Conservation (phyloP, 352 stramenopile genomes). For the Phytophthora ramorum region DNA sequence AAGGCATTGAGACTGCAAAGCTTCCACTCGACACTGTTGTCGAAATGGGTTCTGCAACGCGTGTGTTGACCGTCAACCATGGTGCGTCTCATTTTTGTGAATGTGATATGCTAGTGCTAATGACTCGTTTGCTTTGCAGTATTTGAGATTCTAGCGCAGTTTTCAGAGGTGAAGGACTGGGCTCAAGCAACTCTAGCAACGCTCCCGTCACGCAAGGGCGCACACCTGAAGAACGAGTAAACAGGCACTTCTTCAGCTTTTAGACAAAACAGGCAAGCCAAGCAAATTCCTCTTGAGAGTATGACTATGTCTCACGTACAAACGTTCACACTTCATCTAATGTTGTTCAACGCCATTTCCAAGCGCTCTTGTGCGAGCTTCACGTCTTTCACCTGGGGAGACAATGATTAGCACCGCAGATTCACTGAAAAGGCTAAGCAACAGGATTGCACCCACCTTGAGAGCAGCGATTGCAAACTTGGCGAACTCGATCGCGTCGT, state of each 20-base stretch:
- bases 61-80: constrained; percentile 91
- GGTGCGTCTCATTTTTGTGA: constrained; percentile 43
- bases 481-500: constrained; percentile 83
- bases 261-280: constrained; percentile 11
- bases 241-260: constrained; percentile 9
- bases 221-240: constrained; percentile 58
- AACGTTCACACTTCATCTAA: constrained; percentile 52
- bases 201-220: constrained; percentile 74
- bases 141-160: constrained; percentile 83
- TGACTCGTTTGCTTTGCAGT: constrained; percentile 41
- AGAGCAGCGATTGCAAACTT: constrained; percentile 86
- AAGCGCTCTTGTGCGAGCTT: constrained; percentile 81
- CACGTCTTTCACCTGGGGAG: constrained; percentile 74
- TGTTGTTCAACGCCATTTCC: constrained; percentile 74
- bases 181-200: constrained; percentile 71
- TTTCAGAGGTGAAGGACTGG: constrained; percentile 76
- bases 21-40: constrained; percentile 91
- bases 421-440: background rate
- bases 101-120: constrained; percentile 1
- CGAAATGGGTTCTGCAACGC: constrained; percentile 74
- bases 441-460: constrained; percentile 50
- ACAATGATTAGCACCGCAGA: background rate
- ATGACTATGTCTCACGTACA: background rate
- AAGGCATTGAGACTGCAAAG: constrained; percentile 93
- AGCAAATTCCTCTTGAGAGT: background rate